Conservation (phyloP, 2,329 filamentous ascomycete species). For the Scytalidium sp. region DNA sequence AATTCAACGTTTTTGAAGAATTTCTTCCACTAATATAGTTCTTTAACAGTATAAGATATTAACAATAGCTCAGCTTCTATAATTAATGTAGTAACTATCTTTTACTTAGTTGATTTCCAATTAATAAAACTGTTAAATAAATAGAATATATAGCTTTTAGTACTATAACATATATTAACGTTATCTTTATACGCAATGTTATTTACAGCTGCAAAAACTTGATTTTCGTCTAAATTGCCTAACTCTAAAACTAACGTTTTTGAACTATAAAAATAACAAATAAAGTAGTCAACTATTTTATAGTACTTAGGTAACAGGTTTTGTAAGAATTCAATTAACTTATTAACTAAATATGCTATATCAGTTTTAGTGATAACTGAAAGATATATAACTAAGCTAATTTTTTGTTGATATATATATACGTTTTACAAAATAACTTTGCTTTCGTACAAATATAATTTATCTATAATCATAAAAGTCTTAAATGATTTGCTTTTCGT, state of each 20-base stretch:
- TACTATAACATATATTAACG: background rate
- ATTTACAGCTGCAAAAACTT: background rate
- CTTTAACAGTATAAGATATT: background rate
- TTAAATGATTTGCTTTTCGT: too few species aligned
- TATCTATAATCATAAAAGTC: constrained; percentile 12
- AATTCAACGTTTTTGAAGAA: background rate
- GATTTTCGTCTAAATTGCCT: background rate
- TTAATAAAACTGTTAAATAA: background rate
- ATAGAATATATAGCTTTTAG: background rate
- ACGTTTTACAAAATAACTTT: background rate
- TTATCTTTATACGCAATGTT: constrained; percentile 1
- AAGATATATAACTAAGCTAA: constrained; percentile 9
- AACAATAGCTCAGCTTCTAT: constrained; percentile 4
- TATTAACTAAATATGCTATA: constrained; percentile 2
- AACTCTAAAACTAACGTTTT: background rate
- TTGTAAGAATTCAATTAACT: background rate
- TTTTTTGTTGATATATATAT: too few species aligned
- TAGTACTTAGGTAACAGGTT: background rate
- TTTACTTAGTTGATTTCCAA: background rate
- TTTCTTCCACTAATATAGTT: background rate
- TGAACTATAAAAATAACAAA: background rate
- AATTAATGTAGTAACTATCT: constrained; percentile 4
- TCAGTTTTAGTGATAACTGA: constrained; percentile 9
- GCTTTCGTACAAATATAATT: background rate
- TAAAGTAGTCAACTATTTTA: background rate